Evolutionary conservation across 2,329 filamentous ascomycete species (phyloP).

Genomic region (Cladosporium sp.): DNA sequence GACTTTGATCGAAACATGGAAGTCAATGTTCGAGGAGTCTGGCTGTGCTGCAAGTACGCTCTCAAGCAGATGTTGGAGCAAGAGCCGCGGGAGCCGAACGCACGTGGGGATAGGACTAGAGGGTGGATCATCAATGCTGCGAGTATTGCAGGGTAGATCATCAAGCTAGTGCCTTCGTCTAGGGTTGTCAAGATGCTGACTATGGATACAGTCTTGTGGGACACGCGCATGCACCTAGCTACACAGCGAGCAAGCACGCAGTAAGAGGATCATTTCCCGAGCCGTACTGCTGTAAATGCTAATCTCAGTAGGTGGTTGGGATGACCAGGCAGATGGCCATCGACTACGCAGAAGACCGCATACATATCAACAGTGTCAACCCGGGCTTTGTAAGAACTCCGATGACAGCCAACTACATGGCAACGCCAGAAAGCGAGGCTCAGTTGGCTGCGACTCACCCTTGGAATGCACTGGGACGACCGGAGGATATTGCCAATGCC

Average conservation of each 20-base stretch:
- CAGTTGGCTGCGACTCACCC: constrained; percentile 16
- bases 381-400: constrained; percentile 22
- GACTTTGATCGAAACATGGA: constrained; percentile 22
- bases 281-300: background rate
- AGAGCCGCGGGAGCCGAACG: constrained; percentile 28
- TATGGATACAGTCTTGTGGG: background rate
- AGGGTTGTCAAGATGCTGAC: background rate
- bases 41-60: constrained; percentile 40
- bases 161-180: background rate
- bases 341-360: constrained; percentile 24
- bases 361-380: constrained; percentile 21
- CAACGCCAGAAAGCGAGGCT: background rate
- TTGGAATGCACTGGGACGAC: constrained; percentile 21
- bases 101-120: constrained; percentile 34
- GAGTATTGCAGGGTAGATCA: constrained; percentile 29
- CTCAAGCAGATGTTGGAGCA: constrained; percentile 37
- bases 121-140: constrained; percentile 50
- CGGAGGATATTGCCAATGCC: constrained; percentile 24
- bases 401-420: constrained; percentile 13
- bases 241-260: constrained; percentile 21
- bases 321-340: constrained; percentile 26
- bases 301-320: constrained; percentile 17
- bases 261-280: background rate
- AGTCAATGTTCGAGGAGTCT: constrained; percentile 38
- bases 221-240: constrained; percentile 8